Conservation (phyloP, 352 stramenopile genomes). For the Globisporangium spiculum region DNA sequence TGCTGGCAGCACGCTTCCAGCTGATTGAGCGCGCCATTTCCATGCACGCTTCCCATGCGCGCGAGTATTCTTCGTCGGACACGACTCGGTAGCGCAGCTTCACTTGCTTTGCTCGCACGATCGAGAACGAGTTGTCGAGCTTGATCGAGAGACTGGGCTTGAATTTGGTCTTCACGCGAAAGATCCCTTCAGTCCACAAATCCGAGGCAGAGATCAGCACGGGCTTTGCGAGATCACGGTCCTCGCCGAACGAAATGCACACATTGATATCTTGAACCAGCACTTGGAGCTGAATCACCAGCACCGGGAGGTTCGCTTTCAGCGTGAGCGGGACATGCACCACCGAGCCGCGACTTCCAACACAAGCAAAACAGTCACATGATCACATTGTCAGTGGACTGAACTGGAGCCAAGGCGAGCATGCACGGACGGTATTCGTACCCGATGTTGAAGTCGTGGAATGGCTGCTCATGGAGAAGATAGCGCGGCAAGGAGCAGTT, state of each 20-base stretch:
- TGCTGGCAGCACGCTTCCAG: slow-evolving; percentile 56
- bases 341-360: slow-evolving; percentile 16
- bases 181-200: slow-evolving; percentile 47
- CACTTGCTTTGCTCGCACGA: slow-evolving; percentile 63
- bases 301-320: slow-evolving; percentile 5
- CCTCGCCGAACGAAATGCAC: slow-evolving; percentile 23
- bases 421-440: slow-evolving; percentile 18
- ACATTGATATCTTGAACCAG: slow-evolving; percentile 43
- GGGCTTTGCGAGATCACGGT: slow-evolving; percentile 33
- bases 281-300: slow-evolving; percentile 33
- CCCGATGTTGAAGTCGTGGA: slow-evolving; percentile 44
- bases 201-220: slow-evolving; percentile 41
- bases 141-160: slow-evolving; percentile 25
- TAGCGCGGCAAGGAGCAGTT: slow-evolving; percentile 54
- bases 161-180: slow-evolving; percentile 27
- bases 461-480: slow-evolving; percentile 30
- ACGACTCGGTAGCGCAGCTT: slow-evolving; percentile 32
- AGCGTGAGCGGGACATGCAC: slow-evolving; percentile 13
- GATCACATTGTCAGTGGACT: background rate
- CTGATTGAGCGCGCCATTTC: slow-evolving; percentile 71
- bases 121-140: slow-evolving; percentile 69
- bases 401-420: background rate
- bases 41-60: slow-evolving; percentile 56
- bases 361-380: background rate
- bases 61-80: slow-evolving; percentile 27